Evolutionary conservation across 768 basidiomycete genomes (phyloP).

Genomic region (Boletellus sp.): DNA sequence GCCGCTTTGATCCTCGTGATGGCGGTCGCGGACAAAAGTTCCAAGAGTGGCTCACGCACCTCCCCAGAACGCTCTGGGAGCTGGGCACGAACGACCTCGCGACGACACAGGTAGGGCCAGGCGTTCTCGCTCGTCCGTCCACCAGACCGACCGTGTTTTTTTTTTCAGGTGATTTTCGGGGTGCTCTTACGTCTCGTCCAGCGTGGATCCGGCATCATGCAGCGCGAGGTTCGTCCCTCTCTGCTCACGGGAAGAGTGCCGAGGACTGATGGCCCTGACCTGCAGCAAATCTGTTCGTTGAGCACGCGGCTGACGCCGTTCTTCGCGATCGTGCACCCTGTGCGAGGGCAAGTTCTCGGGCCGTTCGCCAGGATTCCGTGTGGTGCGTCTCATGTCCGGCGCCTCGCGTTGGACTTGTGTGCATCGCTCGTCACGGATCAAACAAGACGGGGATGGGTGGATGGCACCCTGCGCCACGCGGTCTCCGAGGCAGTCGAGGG

Average conservation of each 20-base stretch:
- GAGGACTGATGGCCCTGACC: slow-evolving; percentile 13
- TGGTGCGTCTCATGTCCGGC: slow-evolving; percentile 38
- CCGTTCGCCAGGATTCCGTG: slow-evolving; percentile 71
- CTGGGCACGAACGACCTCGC: slow-evolving; percentile 53
- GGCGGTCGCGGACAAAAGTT: slow-evolving; percentile 33
- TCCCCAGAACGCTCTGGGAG: slow-evolving; percentile 88
- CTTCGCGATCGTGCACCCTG: slow-evolving; percentile 75
- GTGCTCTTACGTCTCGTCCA: slow-evolving; percentile 62
- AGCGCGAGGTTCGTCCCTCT: slow-evolving; percentile 41
- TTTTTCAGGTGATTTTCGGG: slow-evolving; percentile 49
- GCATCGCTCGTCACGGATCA: slow-evolving; percentile 28
- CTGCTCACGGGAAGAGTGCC: neutral
- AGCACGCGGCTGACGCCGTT: slow-evolving; percentile 69
- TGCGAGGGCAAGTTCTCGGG: slow-evolving; percentile 67
- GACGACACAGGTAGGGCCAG: slow-evolving; percentile 55
- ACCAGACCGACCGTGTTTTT: slow-evolving; percentile 1
- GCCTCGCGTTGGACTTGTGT: slow-evolving; percentile 64
- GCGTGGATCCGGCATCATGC: slow-evolving; percentile 45
- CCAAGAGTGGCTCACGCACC: slow-evolving; percentile 65
- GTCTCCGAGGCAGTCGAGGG: slow-evolving; percentile 26
- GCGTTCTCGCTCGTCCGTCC: neutral
- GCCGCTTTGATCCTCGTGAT: slow-evolving; percentile 40
- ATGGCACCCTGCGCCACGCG: slow-evolving; percentile 20
- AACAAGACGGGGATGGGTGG: slow-evolving; percentile 5
- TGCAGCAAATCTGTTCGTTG: slow-evolving; percentile 48